phyloP scores from a whole-genome alignment of 2,329 filamentous ascomycete species.

The Plenodomus biglobosus region DNA sequence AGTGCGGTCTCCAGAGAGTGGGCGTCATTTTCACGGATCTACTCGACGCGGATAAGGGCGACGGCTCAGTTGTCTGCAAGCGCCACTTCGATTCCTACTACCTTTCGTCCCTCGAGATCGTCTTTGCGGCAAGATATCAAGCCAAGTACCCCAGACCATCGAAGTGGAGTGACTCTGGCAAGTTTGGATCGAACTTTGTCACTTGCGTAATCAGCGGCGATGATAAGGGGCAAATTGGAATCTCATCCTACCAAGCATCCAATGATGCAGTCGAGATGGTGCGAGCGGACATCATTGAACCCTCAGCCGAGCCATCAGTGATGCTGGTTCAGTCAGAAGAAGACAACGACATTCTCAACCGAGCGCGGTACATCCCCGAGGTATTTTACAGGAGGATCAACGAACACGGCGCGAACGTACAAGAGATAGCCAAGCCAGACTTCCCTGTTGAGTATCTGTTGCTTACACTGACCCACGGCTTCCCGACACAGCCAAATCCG shows the following conservation, averaged over 20 bases:
- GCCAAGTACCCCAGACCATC: slow-evolving; percentile 84
- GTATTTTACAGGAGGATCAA: slow-evolving; percentile 96
- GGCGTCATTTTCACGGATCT: slow-evolving; percentile 96
- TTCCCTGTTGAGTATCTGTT: slow-evolving; percentile 97
- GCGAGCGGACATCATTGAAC: slow-evolving; percentile 88
- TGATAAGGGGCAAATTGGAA: slow-evolving; percentile 80
- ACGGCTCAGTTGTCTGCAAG: slow-evolving; percentile 91
- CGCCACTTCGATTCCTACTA: slow-evolving; percentile 94
- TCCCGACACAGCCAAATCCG: slow-evolving; percentile 78
- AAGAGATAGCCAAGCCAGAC: slow-evolving; percentile 93
- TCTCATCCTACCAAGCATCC: slow-evolving; percentile 91
- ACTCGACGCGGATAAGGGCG: slow-evolving; percentile 74
- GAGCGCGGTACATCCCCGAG: slow-evolving; percentile 88
- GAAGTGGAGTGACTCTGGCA: slow-evolving; percentile 95
- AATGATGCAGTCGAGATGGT: slow-evolving; percentile 98
- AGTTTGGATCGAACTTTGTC: slow-evolving; percentile 94
- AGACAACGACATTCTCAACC: slow-evolving; percentile 71
- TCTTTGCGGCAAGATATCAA: slow-evolving; percentile 85
- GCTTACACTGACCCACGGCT: slow-evolving; percentile 93
- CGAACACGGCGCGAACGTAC: slow-evolving; percentile 93
- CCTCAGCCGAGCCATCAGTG: slow-evolving; percentile 85
- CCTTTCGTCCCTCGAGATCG: slow-evolving; percentile 87
- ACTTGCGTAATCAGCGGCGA: slow-evolving; percentile 96
- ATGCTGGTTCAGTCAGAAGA: slow-evolving; percentile 96
- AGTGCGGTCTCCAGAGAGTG: slow-evolving; percentile 84